Evolutionary conservation across 2,329 filamentous ascomycete species (phyloP), one percentile per base, ranked within the genome.

Genomic region (Claviceps monticola): DNA sequence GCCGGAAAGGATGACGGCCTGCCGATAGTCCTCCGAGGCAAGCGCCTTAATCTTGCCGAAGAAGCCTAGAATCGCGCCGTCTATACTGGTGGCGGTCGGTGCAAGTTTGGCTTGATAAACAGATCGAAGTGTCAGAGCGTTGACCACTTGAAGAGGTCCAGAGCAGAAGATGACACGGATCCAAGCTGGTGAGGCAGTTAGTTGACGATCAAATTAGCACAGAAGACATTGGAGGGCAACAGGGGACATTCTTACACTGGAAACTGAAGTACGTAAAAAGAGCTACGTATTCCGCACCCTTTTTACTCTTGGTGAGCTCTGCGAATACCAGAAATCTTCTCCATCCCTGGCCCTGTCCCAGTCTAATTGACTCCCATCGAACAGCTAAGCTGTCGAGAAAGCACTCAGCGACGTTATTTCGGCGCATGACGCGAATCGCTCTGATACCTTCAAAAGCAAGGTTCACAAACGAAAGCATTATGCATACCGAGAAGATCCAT

Each of bases 401-500:
- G 64, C 85, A 91, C 64, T 95, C 88, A 5, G 89, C 88, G 42
- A 97, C 85, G 57, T 90, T 89, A 51, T 87, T 87, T 53, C 88
- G 80, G 59, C 75, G 82, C 66, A 97, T 94, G 49, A 94, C 87
- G 46, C 84, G 82, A 55, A 84, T 71, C 26, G 91, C 89, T 51
- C 86, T 80, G 47, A 94, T 64, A 71, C 87, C 88, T 67, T 95
- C 86, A 61, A 85, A 93, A 16, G 71, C 74, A 29, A 94, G 76
- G 58, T 97, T 86, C 57, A 88, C 71, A 66, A 91, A 90, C 9
- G 90, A 97, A 38, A 93, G 74, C 56, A 97, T 84, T 63, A 98
- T 97, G 66, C 90, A 95, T 52, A 81, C 79, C 29, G 88, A 85
- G 65, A 97, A 98, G 65, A 98, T 90, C 89, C 90, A 96, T 71